Conservation (phyloP, 1,284 basidiomycete species). For the Irpex lacteus region DNA sequence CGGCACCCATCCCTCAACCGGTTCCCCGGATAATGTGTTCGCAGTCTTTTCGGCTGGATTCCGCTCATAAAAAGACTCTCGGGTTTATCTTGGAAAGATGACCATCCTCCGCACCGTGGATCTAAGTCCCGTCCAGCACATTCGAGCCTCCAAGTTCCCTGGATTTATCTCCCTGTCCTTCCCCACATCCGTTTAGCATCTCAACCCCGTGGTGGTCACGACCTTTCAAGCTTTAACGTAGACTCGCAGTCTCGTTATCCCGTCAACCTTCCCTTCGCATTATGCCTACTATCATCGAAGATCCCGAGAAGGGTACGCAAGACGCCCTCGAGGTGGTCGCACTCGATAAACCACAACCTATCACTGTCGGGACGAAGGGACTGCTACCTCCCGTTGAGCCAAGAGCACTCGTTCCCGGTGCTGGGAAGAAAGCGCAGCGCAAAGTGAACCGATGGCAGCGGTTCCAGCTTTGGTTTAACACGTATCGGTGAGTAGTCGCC, state of each 20-base stretch:
- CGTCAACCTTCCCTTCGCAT: slow-evolving; percentile 6
- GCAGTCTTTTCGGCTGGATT: slow-evolving; percentile 29
- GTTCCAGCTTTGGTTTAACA: slow-evolving; percentile 65
- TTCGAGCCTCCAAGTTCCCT: slow-evolving; percentile 19
- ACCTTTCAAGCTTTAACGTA: background rate
- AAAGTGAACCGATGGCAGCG: slow-evolving; percentile 41
- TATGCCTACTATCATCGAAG: slow-evolving; percentile 21
- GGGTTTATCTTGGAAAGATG: slow-evolving; percentile 29
- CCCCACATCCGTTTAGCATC: slow-evolving; percentile 17
- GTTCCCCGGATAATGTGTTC: slow-evolving; percentile 28
- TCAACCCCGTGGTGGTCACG: slow-evolving; percentile 16
- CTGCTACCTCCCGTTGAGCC: slow-evolving; percentile 8
- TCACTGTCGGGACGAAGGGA: slow-evolving; percentile 16
- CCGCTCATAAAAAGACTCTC: slow-evolving; percentile 28
- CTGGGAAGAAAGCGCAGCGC: slow-evolving; percentile 21
- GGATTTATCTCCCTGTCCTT: slow-evolving; percentile 16
- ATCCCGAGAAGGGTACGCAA: slow-evolving; percentile 28
- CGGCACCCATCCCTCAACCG: slow-evolving; percentile 22
- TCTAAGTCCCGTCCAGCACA: slow-evolving; percentile 22
- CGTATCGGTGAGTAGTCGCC: slow-evolving; percentile 46
- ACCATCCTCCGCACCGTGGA: slow-evolving; percentile 23
- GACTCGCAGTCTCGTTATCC: background rate
- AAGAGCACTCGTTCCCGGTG: slow-evolving; percentile 16
- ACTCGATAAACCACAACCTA: background rate
- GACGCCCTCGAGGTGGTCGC: slow-evolving; percentile 22